Evolutionary conservation across 306 rosid genomes (phyloP).

Genomic region (Casuarina equisetifolia): DNA sequence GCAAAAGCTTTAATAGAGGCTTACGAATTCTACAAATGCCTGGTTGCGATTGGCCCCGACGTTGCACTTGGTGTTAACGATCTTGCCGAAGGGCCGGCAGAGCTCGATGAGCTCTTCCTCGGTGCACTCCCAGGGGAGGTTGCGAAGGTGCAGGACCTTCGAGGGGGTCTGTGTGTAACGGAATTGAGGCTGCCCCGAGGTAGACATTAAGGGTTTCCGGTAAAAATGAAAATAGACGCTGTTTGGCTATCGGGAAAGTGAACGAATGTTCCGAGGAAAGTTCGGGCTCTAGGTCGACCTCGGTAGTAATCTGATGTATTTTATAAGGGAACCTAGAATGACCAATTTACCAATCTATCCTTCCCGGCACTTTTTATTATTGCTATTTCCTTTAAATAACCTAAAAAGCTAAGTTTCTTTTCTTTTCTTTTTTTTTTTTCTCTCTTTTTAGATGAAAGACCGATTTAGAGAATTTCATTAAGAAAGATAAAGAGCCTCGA

Average conservation of each 20-base stretch:
- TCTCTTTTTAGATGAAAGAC: too few relatives aligned
- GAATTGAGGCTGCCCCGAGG: slow-evolving; percentile 73
- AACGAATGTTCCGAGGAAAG: slow-evolving; percentile 18
- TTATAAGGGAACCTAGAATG: not conserved
- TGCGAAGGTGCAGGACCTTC: slow-evolving; percentile 89
- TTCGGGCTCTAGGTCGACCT: not conserved
- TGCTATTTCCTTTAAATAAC: not conserved
- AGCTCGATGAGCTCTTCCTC: slow-evolving; percentile 86
- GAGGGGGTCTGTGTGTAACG: slow-evolving; percentile 94
- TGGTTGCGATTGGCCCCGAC: slow-evolving; percentile 96
- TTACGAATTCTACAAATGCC: slow-evolving; percentile 88
- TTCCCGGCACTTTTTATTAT: not conserved
- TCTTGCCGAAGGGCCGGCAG: slow-evolving; percentile 86
- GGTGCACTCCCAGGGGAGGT: slow-evolving; percentile 89
- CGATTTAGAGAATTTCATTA: too few relatives aligned
- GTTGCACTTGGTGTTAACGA: slow-evolving; percentile 93
- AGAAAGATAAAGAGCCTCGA: too few relatives aligned
- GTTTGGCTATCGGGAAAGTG: slow-evolving; percentile 37
- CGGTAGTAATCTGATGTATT: not conserved
- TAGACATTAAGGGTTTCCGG: slow-evolving; percentile 55
- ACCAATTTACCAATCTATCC: not conserved
- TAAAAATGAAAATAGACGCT: not conserved
- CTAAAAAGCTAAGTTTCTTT: too few relatives aligned
- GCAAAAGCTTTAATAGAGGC: not conserved
- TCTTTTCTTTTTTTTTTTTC: too few relatives aligned